These are phyloP conservation scores for Prunella vulgaris DNA, from an alignment of 257 asterid genomes.

Conservation along the genomic window DNA sequence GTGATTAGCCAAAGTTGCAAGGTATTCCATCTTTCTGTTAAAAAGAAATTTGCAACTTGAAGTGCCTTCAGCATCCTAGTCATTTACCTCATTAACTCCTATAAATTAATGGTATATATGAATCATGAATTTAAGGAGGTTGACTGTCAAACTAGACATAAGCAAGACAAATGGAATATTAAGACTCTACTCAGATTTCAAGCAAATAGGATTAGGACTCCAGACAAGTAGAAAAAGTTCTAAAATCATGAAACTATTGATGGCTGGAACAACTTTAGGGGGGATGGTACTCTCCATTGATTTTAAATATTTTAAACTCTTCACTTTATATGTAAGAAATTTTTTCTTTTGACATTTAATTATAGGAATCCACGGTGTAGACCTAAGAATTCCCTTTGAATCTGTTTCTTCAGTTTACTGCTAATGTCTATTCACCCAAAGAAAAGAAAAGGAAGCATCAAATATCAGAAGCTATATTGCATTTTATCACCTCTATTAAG, in stretches of 20 bases:
- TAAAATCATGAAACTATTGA: not conserved
- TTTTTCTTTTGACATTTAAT: not conserved
- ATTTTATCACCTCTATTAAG: not conserved
- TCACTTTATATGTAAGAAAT: not conserved
- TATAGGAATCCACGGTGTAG: no score
- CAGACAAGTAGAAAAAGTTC: not conserved
- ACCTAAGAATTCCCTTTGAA: not conserved
- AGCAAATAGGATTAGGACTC: conserved; percentile 6
- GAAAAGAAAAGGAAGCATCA: not conserved
- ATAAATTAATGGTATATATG: not conserved
- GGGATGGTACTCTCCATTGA: no score
- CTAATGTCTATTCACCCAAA: not conserved
- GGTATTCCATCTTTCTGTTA: not conserved
- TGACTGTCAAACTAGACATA: conserved; percentile 3
- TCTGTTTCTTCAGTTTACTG: conserved; percentile 3
- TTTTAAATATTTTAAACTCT: no score
- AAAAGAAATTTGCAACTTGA: not conserved
- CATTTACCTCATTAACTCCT: conserved; percentile 1
- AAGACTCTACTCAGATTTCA: not conserved
- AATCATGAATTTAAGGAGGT: not conserved
- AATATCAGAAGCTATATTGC: not conserved
- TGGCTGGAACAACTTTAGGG: no score
- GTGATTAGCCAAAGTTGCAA: not conserved
- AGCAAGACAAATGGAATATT: not conserved
- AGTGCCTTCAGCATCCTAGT: not conserved